phyloP scores from a whole-genome alignment of 1,284 basidiomycete genomes.

The Pseudozyma flocculosa region DNA sequence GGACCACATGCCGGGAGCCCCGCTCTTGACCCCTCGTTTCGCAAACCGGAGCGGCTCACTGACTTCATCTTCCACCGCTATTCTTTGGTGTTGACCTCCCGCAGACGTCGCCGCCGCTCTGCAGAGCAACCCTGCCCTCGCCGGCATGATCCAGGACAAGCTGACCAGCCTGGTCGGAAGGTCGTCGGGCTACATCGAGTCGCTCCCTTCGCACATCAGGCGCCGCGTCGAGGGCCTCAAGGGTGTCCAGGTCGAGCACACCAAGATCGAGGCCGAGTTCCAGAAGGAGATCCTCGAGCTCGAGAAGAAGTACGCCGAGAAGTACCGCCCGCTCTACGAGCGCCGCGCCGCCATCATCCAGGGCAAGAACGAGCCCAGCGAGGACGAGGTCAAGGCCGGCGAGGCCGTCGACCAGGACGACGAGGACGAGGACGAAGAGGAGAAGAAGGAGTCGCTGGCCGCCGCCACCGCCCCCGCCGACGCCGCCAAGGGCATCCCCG shows the following conservation, averaged over 20 bases:
- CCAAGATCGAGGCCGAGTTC: slow-evolving; percentile 90
- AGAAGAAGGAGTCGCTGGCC: slow-evolving; percentile 58
- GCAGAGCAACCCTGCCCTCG: slow-evolving; percentile 55
- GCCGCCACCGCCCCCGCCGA: slow-evolving; percentile 59
- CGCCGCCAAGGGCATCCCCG: slow-evolving; percentile 72
- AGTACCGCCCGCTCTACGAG: slow-evolving; percentile 83
- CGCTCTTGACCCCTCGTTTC: too few relatives aligned
- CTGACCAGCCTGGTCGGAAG: slow-evolving; percentile 72
- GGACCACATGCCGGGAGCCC: too few relatives aligned
- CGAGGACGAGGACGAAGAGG: slow-evolving; percentile 60
- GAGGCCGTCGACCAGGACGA: slow-evolving; percentile 66
- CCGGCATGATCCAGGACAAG: slow-evolving; percentile 59
- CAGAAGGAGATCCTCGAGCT: slow-evolving; percentile 94
- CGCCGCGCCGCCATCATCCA: slow-evolving; percentile 81
- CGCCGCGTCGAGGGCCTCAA: slow-evolving; percentile 87
- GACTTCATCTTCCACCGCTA: too few relatives aligned
- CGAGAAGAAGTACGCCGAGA: slow-evolving; percentile 92
- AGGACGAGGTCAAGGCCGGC: slow-evolving; percentile 80
- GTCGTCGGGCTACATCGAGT: slow-evolving; percentile 83
- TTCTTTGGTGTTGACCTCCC: too few relatives aligned
- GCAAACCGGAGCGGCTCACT: too few relatives aligned
- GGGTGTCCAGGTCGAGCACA: slow-evolving; percentile 89
- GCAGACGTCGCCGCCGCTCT: slow-evolving; percentile 39
- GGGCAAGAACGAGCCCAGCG: slow-evolving; percentile 73
- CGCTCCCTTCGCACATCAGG: slow-evolving; percentile 77